Evolutionary conservation across 495 filamentous ascomycete genomes (phyloP), one percentile per base, ranked within the genome.

Genomic region (Darksidea phi): DNA sequence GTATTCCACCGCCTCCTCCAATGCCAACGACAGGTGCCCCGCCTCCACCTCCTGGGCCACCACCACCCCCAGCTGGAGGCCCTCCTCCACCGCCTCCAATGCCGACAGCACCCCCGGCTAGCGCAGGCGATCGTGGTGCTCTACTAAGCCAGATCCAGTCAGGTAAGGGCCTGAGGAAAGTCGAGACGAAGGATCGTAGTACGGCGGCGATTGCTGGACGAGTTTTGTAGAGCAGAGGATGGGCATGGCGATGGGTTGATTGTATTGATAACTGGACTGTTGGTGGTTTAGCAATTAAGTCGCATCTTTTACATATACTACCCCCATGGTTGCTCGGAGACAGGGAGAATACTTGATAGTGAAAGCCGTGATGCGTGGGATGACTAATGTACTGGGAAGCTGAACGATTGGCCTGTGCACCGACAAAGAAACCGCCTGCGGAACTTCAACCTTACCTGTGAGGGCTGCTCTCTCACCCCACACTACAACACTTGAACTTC

Each of bases 101-200:
- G 46, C 54, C 79, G 41, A 70, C 73, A 4, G 57, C 70, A 20
- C 53, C 74, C 8, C 37, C 57, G 11, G 72, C 72, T 21, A 77
- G 70, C 43, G 53, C 57, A 45, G 38, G 63, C 11, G 78, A 75
- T 48, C 76, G 83, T 20, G 74, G 85, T 25, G 90, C 81, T 12
- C 78, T 97, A 58, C 71, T 97, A 59, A 86, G 84, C 46, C 85
- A 93, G 64, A 95, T 97, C 59, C 86, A 90, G 69, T 77, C 82
- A 57, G 91, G 91, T 49, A 91, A 73, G 71, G 76, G 83, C 13
- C 77, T 97, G 63, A 88, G 75, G 78, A 95, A 95, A 78, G 86
- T 88, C 36, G 78, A 87, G 73, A 96, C 91, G 20, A 90, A 88
- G 67, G 91, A 97, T 71, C 84, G 84, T 73, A 97, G 91, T 75